phyloP scores from a whole-genome alignment of 345 rosid species.

The Euclidium syriacum region DNA sequence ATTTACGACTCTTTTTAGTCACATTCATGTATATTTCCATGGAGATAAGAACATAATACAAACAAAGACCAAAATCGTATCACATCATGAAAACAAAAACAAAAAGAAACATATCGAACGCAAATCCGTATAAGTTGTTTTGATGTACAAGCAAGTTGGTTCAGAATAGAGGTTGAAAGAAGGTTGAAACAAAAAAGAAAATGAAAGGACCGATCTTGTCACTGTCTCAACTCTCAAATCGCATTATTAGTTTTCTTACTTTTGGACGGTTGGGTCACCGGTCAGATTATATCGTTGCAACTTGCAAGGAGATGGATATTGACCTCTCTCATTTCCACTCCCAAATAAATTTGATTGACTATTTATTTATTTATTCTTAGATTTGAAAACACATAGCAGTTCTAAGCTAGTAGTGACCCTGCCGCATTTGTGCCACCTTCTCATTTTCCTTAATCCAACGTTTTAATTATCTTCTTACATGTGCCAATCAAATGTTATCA shows the following conservation, averaged over 20 bases:
- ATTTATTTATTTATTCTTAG: background rate
- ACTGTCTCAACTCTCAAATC: slow-evolving; percentile 22
- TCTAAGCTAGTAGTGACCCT: background rate
- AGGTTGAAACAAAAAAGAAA: slow-evolving; percentile 7
- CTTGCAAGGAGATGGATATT: slow-evolving; percentile 21
- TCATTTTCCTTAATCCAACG: background rate
- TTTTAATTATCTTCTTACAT: background rate
- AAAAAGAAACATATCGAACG: slow-evolving; percentile 14
- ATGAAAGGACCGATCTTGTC: slow-evolving; percentile 6
- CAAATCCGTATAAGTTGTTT: slow-evolving; percentile 23
- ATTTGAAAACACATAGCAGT: background rate
- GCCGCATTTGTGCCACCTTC: background rate
- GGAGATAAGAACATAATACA: slow-evolving; percentile 12
- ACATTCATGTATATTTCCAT: no score
- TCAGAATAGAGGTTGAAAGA: slow-evolving; percentile 18
- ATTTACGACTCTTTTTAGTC: no score
- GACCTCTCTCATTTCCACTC: background rate
- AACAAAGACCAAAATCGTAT: slow-evolving; percentile 12
- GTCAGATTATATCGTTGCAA: slow-evolving; percentile 23
- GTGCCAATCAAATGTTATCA: background rate
- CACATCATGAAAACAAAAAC: slow-evolving; percentile 7
- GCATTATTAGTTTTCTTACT: slow-evolving; percentile 12
- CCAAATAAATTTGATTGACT: background rate
- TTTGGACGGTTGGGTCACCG: slow-evolving; percentile 9
- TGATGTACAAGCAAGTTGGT: slow-evolving; percentile 19